phyloP scores from a whole-genome alignment of 1,284 basidiomycete species.

The Trametes pubescens region DNA sequence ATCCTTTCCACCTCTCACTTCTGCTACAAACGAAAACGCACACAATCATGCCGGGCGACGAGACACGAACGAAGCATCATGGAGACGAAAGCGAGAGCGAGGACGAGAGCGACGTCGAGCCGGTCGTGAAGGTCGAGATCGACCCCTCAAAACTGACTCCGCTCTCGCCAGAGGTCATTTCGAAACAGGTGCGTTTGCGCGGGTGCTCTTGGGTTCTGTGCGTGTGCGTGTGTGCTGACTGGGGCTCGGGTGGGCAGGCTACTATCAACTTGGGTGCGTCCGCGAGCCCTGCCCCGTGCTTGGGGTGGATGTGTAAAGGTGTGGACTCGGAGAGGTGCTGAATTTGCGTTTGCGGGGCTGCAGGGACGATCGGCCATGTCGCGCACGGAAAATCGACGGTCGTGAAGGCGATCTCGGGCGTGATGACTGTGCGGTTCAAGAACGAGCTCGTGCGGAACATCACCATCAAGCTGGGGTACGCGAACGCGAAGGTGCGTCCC shows the following conservation, averaged over 20 bases:
- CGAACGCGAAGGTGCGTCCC: conserved; percentile 88
- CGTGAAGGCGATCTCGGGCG: conserved; percentile 99
- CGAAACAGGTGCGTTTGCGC: conserved; percentile 83
- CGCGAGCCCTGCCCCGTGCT: conserved; percentile 1
- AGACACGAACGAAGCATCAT: conserved; percentile 64
- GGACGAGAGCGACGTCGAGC: conserved; percentile 60
- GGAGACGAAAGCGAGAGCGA: conserved; percentile 71
- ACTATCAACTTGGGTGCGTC: conserved; percentile 84
- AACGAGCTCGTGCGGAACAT: conserved; percentile 99
- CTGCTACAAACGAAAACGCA: not conserved
- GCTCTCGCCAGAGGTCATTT: conserved; percentile 95
- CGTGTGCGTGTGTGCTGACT: conserved; percentile 14
- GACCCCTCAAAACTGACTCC: conserved; percentile 88
- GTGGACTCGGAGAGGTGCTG: conserved; percentile 30
- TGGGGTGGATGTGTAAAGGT: not conserved
- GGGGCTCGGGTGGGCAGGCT: conserved; percentile 58
- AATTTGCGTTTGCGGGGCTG: conserved; percentile 11
- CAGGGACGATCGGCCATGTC: conserved; percentile 96
- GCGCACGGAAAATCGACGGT: conserved; percentile 99
- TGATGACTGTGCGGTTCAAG: conserved; percentile 98
- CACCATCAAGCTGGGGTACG: conserved; percentile 98
- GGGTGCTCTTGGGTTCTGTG: not conserved
- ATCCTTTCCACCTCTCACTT: not conserved
- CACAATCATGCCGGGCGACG: conserved; percentile 66
- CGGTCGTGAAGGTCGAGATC: conserved; percentile 71